Percentiles rank a stretch among this genome's conserved stretches.
Conservation (phyloP, 352 stramenopile species). For the Pythium graminicola region DNA sequence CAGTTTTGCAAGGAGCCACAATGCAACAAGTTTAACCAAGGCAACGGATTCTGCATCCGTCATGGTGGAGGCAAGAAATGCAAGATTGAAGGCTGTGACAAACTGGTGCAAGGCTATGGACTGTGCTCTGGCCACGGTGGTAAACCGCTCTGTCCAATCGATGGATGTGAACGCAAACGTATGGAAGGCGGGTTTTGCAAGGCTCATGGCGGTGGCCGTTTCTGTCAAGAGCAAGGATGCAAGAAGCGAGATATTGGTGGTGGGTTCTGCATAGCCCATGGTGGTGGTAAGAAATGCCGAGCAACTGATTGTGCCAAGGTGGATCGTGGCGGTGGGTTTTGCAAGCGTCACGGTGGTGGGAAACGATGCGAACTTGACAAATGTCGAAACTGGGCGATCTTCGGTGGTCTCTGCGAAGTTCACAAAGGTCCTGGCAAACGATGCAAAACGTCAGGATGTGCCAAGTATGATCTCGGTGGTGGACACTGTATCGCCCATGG, state of each 20-base stretch:
- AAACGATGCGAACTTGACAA: conserved; percentile 76
- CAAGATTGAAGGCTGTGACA: conserved; percentile 69
- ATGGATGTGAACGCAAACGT: conserved; percentile 75
- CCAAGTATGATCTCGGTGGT: conserved; percentile 74
- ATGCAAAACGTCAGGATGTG: conserved; percentile 72
- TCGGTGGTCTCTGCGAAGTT: conserved; percentile 62
- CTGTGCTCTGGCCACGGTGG: conserved; percentile 79
- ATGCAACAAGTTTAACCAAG: conserved; percentile 83
- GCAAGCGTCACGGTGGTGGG: conserved; percentile 76
- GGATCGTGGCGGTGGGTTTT: conserved; percentile 72
- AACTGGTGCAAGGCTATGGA: conserved; percentile 80
- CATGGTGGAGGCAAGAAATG: conserved; percentile 83
- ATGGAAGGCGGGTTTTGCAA: conserved; percentile 87
- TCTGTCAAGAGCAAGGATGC: conserved; percentile 64
- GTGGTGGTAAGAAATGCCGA: conserved; percentile 81
- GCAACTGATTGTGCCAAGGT: conserved; percentile 67
- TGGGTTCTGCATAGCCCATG: conserved; percentile 80
- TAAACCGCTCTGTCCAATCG: conserved; percentile 66
- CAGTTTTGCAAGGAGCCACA: conserved; percentile 75
- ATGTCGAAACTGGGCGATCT: conserved; percentile 78
- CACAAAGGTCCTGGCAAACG: conserved; percentile 77
- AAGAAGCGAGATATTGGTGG: conserved; percentile 83
- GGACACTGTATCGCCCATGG: conserved; percentile 84
- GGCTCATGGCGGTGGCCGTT: conserved; percentile 70
- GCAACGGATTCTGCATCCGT: conserved; percentile 79